Evolutionary conservation across 2,329 filamentous ascomycete species (phyloP), one percentile per base, ranked within the genome.

Genomic region (Anthostomella pinea): DNA sequence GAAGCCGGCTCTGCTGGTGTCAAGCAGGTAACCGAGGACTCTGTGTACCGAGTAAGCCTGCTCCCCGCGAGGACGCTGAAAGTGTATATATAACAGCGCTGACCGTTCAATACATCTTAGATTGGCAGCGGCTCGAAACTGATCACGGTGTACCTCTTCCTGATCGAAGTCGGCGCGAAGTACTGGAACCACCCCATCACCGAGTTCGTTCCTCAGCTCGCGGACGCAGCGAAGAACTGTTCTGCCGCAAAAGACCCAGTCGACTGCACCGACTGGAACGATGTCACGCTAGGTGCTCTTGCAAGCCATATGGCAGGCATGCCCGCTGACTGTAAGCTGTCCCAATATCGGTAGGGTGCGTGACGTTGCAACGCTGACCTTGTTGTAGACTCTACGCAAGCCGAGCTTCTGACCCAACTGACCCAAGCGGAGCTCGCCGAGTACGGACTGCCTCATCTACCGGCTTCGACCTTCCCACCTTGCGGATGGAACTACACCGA

Each of bases 81-180:
- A n/a, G n/a, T n/a, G n/a, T n/a, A n/a, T n/a, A n/a, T n/a, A n/a
- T n/a, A n/a, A n/a, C n/a, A n/a, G n/a, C n/a, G n/a, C n/a, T n/a
- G n/a, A n/a, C n/a, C n/a, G n/a, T n/a, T n/a, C n/a, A n/a, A n/a
- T n/a, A n/a, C n/a, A n/a, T n/a, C n/a, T n/a, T n/a, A n/a, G n/a
- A n/a, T n/a, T 4, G 57, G 57, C 2, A 59, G 56, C 30, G 33
- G 58, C 20, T 57, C 57, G 5, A 60, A 60, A 43, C 54, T 60
- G 18, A 58, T 58, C 37, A 60, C 56, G 6, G 54, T 59, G 11
- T 25, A 57, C 27, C 57, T 54, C 5, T 59, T 57, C 27, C 46
- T 60, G 3, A 28, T 43, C 15, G 53, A 58, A 30, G 54, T 46
- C 2, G 57, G 56, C 4, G 55, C 57, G 13, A 30, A 33, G 8